Base-by-base conservation (phyloP, 148 eudicot species). In the Nyssa sinensis region DNA sequence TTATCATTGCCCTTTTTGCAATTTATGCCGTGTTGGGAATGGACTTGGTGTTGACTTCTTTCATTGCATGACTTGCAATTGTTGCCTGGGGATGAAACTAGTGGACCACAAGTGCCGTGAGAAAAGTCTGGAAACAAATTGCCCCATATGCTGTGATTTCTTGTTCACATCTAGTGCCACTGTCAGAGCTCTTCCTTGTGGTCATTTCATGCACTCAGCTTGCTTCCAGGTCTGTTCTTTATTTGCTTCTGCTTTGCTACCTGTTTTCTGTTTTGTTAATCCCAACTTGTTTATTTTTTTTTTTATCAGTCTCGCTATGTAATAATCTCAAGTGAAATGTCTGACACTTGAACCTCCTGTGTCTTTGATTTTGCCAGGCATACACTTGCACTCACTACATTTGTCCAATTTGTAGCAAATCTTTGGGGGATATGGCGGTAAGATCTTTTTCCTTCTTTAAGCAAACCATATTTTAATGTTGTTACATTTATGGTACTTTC, bases 361-460 rank as follows among this genome's bases (percentile, higher is more conserved):
- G 35, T 65, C 62, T 67, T 73, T 59, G 29, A 64, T 55, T 70
- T 64, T 75, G 51, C 14, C 84, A 88, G 92, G 92, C 93, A 25
- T 93, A 93, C 84, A 85, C 98, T 44, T 86, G 96, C 83, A 93
- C 92, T 74, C 91, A 83, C 79, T 93, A 93, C 74, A 73, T 88
- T 59, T 93, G 98, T 80, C 98, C 98, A 62, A 89, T 93, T 37
- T 93, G 98, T 73, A 91, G 98, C 93, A 93, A 93, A 79, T 91
- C 98, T 5, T 78, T 93, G 78, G 98, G 98, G 68, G 98, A 93
- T 74, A 93, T 93, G 98, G 91, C 98, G 84, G 98, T 93, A 85
- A 84, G 49, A 59, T 12, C 55, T 19, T 55, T 17, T 67, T 58
- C 60, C 27, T 31, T 73, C 44, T 10, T 30, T n/a, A 33, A 53